Conservation (phyloP, 1,284 basidiomycete species). For the Ceratobasidium sp. region DNA sequence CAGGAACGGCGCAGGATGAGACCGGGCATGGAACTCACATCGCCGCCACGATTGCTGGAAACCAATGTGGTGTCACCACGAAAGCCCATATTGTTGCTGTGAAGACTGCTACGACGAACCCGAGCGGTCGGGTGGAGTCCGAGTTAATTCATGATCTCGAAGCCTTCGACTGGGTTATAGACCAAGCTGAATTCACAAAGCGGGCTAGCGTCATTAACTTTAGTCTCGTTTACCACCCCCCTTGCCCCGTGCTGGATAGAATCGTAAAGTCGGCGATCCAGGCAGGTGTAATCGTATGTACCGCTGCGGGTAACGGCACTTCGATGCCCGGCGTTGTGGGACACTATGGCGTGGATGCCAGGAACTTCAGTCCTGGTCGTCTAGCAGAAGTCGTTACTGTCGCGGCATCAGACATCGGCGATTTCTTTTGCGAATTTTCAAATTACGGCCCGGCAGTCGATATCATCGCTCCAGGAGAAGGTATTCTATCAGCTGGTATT, state of each 20-base stretch:
- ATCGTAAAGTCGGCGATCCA: slow-evolving; percentile 5
- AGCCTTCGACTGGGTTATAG: slow-evolving; percentile 34
- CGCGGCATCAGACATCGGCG: slow-evolving; percentile 56
- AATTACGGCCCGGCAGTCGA: slow-evolving; percentile 56
- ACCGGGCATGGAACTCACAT: slow-evolving; percentile 46
- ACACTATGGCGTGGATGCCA: slow-evolving; percentile 55
- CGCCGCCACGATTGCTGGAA: slow-evolving; percentile 42
- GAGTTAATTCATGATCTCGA: slow-evolving; percentile 47
- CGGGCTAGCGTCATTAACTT: slow-evolving; percentile 49
- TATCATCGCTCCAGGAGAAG: slow-evolving; percentile 58
- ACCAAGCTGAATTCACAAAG: slow-evolving; percentile 17
- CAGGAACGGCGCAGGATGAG: slow-evolving; percentile 47
- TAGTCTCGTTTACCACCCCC: slow-evolving; percentile 46
- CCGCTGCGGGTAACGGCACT: slow-evolving; percentile 27
- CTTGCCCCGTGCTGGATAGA: slow-evolving; percentile 37
- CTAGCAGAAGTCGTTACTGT: slow-evolving; percentile 56
- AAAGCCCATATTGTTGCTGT: slow-evolving; percentile 80
- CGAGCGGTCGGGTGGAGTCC: slow-evolving; percentile 89
- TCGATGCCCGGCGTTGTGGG: slow-evolving; percentile 47
- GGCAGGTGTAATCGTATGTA: neutral
- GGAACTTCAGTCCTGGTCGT: slow-evolving; percentile 57
- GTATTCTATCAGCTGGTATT: slow-evolving; percentile 52
- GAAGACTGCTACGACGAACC: slow-evolving; percentile 90
- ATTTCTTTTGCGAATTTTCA: slow-evolving; percentile 65
- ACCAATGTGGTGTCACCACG: slow-evolving; percentile 25